Percentiles rank a stretch among this genome's conserved stretches.
Evolutionary conservation across 2,329 filamentous ascomycete species (phyloP).

Genomic region (Aureobasidium uvarum): DNA sequence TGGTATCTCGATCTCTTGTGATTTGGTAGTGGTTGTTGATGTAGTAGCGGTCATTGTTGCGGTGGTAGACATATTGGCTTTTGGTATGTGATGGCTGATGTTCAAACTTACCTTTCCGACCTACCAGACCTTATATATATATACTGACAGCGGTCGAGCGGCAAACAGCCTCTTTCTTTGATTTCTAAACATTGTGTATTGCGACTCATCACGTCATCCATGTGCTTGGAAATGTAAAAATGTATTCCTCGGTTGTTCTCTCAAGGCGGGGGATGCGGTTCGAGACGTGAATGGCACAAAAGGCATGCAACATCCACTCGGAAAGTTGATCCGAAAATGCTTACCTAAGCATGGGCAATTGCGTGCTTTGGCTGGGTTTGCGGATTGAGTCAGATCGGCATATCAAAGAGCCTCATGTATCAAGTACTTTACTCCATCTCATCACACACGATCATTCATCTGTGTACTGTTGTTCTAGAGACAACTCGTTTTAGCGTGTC

Average conservation of each 20-base stretch:
- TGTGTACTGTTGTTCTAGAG: background rate
- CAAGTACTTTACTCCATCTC: background rate
- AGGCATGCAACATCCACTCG: background rate
- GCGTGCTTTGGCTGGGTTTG: constrained; percentile 5
- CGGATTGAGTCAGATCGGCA: background rate
- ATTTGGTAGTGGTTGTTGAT: background rate
- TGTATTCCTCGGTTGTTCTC: constrained; percentile 11
- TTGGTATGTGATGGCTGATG: background rate
- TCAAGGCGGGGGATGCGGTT: background rate
- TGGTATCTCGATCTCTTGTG: constrained; percentile 37
- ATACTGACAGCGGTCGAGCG: background rate
- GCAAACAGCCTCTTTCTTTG: background rate
- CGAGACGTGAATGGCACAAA: background rate
- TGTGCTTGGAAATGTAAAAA: constrained; percentile 8
- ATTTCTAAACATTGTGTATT: constrained; percentile 19
- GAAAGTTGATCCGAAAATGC: background rate
- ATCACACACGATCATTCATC: background rate
- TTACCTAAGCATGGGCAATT: background rate
- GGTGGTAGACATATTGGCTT: constrained; percentile 18
- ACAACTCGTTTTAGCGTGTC: background rate
- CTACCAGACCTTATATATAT: constrained; percentile 8
- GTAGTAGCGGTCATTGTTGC: constrained; percentile 7
- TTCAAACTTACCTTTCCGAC: background rate
- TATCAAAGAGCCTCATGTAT: background rate
- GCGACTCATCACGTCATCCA: background rate